A percentile compares a stretch with the other conserved stretches of the same genome.
Evolutionary conservation across 2,329 filamentous ascomycete genomes (phyloP).

Genomic region (Endocalyx cinctus): DNA sequence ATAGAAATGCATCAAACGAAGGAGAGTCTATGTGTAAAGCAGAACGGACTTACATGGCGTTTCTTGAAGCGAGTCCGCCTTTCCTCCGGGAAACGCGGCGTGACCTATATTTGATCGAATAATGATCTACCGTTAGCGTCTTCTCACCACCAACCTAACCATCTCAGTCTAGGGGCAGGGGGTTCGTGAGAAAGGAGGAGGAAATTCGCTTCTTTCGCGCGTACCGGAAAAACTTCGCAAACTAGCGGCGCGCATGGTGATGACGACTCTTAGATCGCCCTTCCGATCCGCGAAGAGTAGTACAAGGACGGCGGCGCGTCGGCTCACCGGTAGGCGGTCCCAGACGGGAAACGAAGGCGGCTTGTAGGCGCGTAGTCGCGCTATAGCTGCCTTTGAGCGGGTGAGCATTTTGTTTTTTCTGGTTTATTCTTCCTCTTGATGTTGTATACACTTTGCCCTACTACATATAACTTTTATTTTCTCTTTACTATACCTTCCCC

Average conservation of each 20-base stretch:
- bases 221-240: slow-evolving; percentile 63
- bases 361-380: slow-evolving; percentile 55
- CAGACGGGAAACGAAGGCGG: slow-evolving; percentile 58
- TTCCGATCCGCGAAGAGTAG: slow-evolving; percentile 79
- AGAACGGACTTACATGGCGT: slow-evolving; percentile 57
- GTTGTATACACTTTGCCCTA: no score
- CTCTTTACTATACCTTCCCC: background rate
- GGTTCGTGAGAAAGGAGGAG: no score
- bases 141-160: no score
- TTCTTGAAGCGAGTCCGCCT: slow-evolving; percentile 54
- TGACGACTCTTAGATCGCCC: slow-evolving; percentile 70
- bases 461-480: slow-evolving; percentile 2
- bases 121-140: no score
- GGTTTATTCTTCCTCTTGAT: no score
- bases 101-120: slow-evolving; percentile 55
- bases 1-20: no score
- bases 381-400: slow-evolving; percentile 49
- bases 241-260: slow-evolving; percentile 63
- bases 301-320: slow-evolving; percentile 81
- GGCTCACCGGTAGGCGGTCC: slow-evolving; percentile 56
- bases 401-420: slow-evolving; percentile 21
- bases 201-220: no score
- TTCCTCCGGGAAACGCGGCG: slow-evolving; percentile 80
- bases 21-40: no score
- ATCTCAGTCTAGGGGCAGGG: no score